Percentiles rank a stretch among this genome's conserved stretches.
These are phyloP conservation scores for Fusarium pseudograminearum DNA, from an alignment of 2,329 filamentous ascomycete species.

Conservation along the genomic window DNA sequence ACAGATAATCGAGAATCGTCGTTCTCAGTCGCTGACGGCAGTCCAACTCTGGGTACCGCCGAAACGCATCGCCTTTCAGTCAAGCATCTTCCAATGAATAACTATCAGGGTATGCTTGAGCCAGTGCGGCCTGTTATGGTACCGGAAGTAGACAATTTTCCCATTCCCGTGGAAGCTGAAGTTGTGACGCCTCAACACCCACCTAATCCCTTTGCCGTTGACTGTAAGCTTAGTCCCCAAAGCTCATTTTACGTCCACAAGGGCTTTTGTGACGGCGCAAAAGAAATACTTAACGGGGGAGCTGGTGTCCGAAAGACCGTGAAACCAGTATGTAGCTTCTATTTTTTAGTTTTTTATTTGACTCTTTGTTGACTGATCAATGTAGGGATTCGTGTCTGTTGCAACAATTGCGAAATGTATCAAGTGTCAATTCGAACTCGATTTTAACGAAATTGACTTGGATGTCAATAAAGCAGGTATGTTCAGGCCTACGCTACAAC, in stretches of 20 bases:
- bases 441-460: constrained; percentile 64
- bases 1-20: constrained; percentile 42
- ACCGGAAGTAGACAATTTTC: constrained; percentile 43
- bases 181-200: constrained; percentile 16
- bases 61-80: constrained; percentile 39
- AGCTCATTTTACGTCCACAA: constrained; percentile 67
- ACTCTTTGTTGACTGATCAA: constrained; percentile 5
- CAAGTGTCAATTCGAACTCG: constrained; percentile 65
- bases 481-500: constrained; percentile 22
- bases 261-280: constrained; percentile 68
- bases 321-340: constrained; percentile 57
- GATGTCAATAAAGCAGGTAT: constrained; percentile 64
- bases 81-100: constrained; percentile 26
- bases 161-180: constrained; percentile 46
- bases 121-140: constrained; percentile 3
- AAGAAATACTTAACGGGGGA: constrained; percentile 61
- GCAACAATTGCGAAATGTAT: constrained; percentile 64
- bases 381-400: constrained; percentile 57
- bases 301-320: constrained; percentile 64
- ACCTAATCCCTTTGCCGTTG: constrained; percentile 44
- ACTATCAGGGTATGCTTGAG: constrained; percentile 34
- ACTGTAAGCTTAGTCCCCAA: constrained; percentile 57
- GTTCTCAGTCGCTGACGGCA: constrained; percentile 40
- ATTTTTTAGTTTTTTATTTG: neutral
- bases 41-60: constrained; percentile 44